Evolutionary conservation across 2,329 filamentous ascomycete species (phyloP).

Genomic region (Trichoderma lentiforme): DNA sequence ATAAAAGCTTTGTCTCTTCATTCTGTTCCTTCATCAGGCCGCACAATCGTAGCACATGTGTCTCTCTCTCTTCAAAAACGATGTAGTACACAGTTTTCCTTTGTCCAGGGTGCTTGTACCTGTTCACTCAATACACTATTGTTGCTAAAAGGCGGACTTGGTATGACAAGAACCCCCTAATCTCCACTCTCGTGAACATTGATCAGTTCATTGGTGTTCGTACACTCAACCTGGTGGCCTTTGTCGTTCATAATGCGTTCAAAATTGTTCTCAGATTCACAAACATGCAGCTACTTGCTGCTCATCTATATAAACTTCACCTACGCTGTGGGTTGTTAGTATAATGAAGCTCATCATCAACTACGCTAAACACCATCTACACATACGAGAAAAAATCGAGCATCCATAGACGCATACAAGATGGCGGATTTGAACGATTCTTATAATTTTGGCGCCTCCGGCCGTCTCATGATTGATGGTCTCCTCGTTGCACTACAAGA

Average conservation of each 20-base stretch:
- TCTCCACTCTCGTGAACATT: background rate
- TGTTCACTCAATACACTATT: background rate
- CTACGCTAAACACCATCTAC: background rate
- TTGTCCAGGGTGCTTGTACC: background rate
- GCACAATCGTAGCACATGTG: background rate
- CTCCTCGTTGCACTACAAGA: background rate
- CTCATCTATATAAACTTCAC: background rate
- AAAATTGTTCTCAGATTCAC: background rate
- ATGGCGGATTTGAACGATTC: background rate
- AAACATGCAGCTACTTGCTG: background rate
- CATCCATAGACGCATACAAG: background rate
- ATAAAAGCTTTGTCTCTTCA: background rate
- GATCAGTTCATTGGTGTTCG: background rate
- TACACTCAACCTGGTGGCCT: background rate
- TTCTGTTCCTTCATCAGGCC: background rate
- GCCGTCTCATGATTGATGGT: background rate
- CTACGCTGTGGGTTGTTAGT: background rate
- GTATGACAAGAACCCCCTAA: background rate
- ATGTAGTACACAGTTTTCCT: background rate
- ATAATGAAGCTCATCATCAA: background rate
- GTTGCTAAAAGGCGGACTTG: background rate
- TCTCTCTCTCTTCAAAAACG: background rate
- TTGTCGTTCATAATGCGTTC: background rate
- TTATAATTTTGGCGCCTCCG: background rate
- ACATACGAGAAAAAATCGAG: background rate